Conservation (phyloP, 179 eudicot genomes). For the Actinidia arguta region DNA sequence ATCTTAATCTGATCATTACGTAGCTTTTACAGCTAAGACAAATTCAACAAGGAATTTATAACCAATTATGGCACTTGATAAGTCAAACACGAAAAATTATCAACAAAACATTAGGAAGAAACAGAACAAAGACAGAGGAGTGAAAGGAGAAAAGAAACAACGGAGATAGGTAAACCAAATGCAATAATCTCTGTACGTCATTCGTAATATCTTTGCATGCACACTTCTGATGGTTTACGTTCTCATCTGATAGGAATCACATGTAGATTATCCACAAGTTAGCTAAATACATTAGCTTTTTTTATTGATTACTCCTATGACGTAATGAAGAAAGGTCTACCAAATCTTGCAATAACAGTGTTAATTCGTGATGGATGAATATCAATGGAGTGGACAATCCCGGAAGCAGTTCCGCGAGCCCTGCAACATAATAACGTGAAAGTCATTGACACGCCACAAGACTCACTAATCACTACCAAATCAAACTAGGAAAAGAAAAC, state of each 20-base stretch:
- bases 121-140: neutral
- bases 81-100: neutral
- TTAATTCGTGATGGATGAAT: constrained; percentile 93
- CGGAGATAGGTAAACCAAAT: neutral
- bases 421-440: constrained; percentile 40
- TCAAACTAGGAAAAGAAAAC: too few relatives aligned
- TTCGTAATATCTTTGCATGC: neutral
- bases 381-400: constrained; percentile 87
- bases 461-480: too few relatives aligned
- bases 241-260: neutral
- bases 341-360: constrained; percentile 72
- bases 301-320: neutral
- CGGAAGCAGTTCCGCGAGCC: constrained; percentile 60
- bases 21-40: neutral
- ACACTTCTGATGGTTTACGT: neutral
- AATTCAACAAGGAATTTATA: neutral
- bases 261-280: neutral
- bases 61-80: neutral
- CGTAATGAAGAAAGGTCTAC: constrained; percentile 6
- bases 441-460: neutral
- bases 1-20: neutral
- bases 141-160: neutral
- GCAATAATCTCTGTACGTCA: neutral
- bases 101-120: neutral
- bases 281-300: neutral